Conservation (phyloP, 192 early-diverging fungal species). For the Rhizoclosmatium sp. region DNA sequence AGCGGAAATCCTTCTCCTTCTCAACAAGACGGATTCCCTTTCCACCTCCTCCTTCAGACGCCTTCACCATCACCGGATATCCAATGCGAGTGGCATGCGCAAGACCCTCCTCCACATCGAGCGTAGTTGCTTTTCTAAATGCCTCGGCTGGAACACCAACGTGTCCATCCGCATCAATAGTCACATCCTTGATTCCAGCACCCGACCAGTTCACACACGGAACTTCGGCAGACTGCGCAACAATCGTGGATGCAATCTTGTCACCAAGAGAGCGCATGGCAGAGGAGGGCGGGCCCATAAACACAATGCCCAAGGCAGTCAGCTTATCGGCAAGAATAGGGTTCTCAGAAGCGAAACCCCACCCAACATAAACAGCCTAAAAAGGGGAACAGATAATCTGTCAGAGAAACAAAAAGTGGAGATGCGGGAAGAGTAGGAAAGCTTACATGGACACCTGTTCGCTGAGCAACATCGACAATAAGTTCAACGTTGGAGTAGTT, state of each 20-base stretch:
- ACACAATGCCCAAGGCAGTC: conserved; percentile 77
- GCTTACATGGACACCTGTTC: conserved; percentile 81
- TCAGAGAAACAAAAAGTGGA: background rate
- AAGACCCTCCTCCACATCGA: conserved; percentile 86
- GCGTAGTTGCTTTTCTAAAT: conserved; percentile 84
- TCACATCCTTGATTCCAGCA: conserved; percentile 79
- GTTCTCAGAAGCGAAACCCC: conserved; percentile 99
- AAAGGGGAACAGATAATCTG: background rate
- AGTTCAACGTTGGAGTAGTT: conserved; percentile 99
- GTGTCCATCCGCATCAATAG: conserved; percentile 71
- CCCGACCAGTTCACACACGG: conserved; percentile 98
- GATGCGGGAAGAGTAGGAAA: background rate
- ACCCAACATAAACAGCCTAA: conserved; percentile 96
- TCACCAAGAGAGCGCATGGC: conserved; percentile 99
- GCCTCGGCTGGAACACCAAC: conserved; percentile 83
- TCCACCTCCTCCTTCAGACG: conserved; percentile 98
- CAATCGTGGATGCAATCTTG: conserved; percentile 99
- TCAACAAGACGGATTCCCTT: conserved; percentile 98
- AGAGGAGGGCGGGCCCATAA: conserved; percentile 95
- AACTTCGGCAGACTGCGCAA: conserved; percentile 95
- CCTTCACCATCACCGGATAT: conserved; percentile 99
- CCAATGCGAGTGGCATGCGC: conserved; percentile 87
- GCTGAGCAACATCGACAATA: conserved; percentile 97
- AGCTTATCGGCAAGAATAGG: conserved; percentile 94
- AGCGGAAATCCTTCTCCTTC: conserved; percentile 72